Conservation (phyloP, 164 flowering plant genomes). For the Piper longum region DNA sequence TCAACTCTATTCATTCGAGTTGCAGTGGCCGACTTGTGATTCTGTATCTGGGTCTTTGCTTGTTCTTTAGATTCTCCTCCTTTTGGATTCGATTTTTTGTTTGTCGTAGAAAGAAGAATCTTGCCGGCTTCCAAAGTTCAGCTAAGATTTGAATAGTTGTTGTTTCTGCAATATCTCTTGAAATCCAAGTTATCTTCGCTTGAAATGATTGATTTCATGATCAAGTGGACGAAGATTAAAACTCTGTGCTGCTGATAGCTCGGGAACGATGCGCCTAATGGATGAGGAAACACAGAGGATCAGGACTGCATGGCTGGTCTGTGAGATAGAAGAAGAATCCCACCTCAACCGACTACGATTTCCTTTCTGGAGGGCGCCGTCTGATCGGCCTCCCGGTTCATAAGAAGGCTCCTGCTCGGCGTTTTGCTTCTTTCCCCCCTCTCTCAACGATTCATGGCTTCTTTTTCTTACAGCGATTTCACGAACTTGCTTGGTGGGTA, state of each 20-base stretch:
- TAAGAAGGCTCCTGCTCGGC: slow-evolving; percentile 7
- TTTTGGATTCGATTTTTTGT: neutral
- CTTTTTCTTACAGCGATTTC: slow-evolving; percentile 9
- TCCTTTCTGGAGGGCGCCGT: slow-evolving; percentile 62
- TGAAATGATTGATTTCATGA: slow-evolving; percentile 5
- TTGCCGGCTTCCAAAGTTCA: neutral
- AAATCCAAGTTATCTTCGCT: neutral
- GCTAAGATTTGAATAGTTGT: slow-evolving; percentile 6
- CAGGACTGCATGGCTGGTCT: neutral
- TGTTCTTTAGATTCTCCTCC: neutral
- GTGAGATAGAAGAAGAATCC: slow-evolving; percentile 9
- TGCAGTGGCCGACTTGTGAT: neutral
- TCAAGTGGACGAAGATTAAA: slow-evolving; percentile 5
- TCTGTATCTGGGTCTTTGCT: neutral
- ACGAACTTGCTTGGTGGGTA: slow-evolving; percentile 4
- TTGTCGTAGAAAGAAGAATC: neutral
- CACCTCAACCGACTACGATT: slow-evolving; percentile 27
- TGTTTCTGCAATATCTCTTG: neutral
- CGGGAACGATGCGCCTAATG: slow-evolving; percentile 20
- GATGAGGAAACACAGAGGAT: slow-evolving; percentile 18
- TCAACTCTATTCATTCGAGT: too few species aligned
- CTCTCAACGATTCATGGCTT: slow-evolving; percentile 11
- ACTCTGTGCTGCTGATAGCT: slow-evolving; percentile 4
- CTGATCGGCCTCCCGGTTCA: slow-evolving; percentile 75
- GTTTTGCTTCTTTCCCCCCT: slow-evolving; percentile 4